These are phyloP conservation scores for Fusarium fracticaudum DNA, from an alignment of 2,329 filamentous ascomycete species.

Conservation along the genomic window DNA sequence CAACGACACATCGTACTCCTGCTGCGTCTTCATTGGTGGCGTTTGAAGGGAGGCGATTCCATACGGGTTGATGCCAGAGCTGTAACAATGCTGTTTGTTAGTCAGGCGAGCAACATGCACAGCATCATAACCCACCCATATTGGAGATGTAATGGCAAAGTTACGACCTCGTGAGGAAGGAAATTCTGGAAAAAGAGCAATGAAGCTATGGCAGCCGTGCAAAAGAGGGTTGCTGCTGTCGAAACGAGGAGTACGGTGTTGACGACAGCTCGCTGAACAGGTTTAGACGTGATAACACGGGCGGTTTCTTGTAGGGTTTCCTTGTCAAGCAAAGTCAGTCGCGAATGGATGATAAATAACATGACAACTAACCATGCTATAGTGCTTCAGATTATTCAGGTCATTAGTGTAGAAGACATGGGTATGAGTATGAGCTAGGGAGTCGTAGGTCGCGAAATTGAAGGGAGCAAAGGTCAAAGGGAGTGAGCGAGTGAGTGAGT, in stretches of 20 bases:
- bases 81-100: conserved; percentile 41
- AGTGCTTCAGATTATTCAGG: background rate
- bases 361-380: conserved; percentile 31
- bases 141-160: conserved; percentile 64
- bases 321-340: conserved; percentile 35
- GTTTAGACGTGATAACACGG: conserved; percentile 58
- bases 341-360: background rate
- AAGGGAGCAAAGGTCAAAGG: conserved; percentile 12
- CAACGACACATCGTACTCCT: conserved; percentile 86
- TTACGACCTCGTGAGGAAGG: conserved; percentile 64
- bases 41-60: conserved; percentile 58
- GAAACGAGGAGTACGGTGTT: conserved; percentile 57
- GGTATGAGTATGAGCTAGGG: conserved; percentile 1
- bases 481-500: background rate
- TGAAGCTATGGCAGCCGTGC: conserved; percentile 60
- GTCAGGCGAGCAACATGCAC: background rate
- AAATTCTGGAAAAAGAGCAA: conserved; percentile 65
- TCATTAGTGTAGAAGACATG: conserved; percentile 9
- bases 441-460: background rate
- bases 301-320: conserved; percentile 50
- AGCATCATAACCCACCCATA: conserved; percentile 61
- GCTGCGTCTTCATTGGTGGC: conserved; percentile 70
- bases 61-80: conserved; percentile 62
- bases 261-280: conserved; percentile 60
- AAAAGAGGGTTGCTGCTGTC: conserved; percentile 56